phyloP scores from a whole-genome alignment of 345 rosid genomes.

The Anastatica hierochuntica region DNA sequence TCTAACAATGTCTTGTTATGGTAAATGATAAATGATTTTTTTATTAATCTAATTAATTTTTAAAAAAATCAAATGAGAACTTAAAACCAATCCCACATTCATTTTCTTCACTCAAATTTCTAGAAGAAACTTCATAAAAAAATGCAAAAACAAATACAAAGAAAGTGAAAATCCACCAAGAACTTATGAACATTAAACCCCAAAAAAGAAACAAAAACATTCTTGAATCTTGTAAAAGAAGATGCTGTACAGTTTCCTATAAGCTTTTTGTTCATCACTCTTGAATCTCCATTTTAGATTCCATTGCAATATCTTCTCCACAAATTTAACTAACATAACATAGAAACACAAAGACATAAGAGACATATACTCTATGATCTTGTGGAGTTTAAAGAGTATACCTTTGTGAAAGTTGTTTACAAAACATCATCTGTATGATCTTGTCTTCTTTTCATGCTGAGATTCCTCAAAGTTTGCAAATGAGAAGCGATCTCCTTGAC shows the following conservation, averaged over 20 bases:
- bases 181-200: conserved; percentile 18
- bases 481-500: conserved; percentile 43
- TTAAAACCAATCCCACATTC: conserved; percentile 5
- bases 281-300: conserved; percentile 1
- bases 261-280: not conserved
- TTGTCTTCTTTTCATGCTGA: conserved; percentile 23
- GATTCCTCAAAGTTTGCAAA: conserved; percentile 32
- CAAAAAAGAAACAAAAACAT: not conserved
- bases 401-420: conserved; percentile 23
- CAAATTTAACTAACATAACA: conserved; percentile 6
- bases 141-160: not conserved
- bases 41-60: conserved; percentile 12
- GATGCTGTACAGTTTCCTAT: conserved; percentile 20
- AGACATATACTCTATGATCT: no score
- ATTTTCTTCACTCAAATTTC: conserved; percentile 10
- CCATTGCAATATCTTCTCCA: not conserved
- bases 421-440: conserved; percentile 23
- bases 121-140: not conserved
- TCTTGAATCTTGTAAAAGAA: not conserved
- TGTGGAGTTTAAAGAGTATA: conserved; percentile 5
- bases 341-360: not conserved
- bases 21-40: no score
- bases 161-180: conserved; percentile 3
- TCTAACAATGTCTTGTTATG: no score
- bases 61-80: conserved; percentile 11